These are phyloP conservation scores for Geosmithia morbida DNA, from an alignment of 2,329 filamentous ascomycete species.

Conservation along the genomic window DNA sequence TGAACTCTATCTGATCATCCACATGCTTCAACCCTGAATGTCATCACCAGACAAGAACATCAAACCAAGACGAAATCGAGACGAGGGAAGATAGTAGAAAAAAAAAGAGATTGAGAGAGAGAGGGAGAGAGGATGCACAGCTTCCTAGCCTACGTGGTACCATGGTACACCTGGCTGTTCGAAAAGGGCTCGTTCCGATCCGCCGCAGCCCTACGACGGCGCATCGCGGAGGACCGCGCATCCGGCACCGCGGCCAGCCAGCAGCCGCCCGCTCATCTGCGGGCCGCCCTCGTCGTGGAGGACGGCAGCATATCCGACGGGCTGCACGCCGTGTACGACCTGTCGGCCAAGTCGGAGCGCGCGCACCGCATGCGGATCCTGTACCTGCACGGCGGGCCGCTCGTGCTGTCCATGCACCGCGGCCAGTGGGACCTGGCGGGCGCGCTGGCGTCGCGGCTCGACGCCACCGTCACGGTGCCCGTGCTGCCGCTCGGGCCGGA, in stretches of 20 bases:
- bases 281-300: constrained; percentile 11
- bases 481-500: constrained; percentile 18
- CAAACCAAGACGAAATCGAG: no score
- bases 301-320: constrained; percentile 4
- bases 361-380: constrained; percentile 13
- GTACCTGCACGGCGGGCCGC: constrained; percentile 16
- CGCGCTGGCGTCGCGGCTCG: constrained; percentile 12
- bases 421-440: constrained; percentile 15
- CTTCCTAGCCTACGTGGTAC: constrained; percentile 11
- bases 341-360: constrained; percentile 15
- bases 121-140: no score
- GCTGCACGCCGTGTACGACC: constrained; percentile 11
- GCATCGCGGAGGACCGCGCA: constrained; percentile 6
- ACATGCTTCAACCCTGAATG: no score
- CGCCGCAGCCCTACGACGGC: constrained; percentile 9
- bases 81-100: no score
- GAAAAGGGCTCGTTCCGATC: constrained; percentile 11
- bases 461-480: constrained; percentile 15
- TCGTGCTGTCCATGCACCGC: constrained; percentile 13
- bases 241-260: constrained; percentile 5
- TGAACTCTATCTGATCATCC: no score
- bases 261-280: constrained; percentile 10
- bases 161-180: constrained; percentile 12
- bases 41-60: no score
- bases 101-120: no score